Evolutionary conservation across 371 early-diverging fungal species (phyloP), one percentile per base, ranked within the genome.

Genomic region (Mortierella sp.): DNA sequence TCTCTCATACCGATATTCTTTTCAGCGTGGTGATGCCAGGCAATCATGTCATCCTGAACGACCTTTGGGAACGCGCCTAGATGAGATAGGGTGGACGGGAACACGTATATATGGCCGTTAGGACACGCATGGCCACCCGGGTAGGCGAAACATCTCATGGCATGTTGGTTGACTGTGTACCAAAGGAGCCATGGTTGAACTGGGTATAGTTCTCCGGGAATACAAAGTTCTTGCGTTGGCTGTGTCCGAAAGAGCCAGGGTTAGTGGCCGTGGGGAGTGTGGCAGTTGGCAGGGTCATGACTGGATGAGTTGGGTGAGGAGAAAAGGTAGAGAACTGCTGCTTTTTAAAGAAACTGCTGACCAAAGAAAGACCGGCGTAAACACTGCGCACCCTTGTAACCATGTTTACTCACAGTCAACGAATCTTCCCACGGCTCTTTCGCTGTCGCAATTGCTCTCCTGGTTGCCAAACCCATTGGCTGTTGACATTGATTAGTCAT

Each of bases 151-250:
- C n/a, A n/a, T 34, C 34, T 34, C 10, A 10, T 34, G 34, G n/a
- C n/a, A n/a, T n/a, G n/a, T n/a, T 34, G 10, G 34, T 34, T 34
- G 34, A 10, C 7, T 4, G 34, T 7, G 34, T 63, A 54, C 84
- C 84, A 54, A 67, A 81, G 12, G 79, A 67, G 2, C 84, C 84
- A 46, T 84, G 82, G 50, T 84, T 84, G 46, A 83, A 71, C 31
- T 83, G 81, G 4, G 73, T 72, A 41, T 71, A 80, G 28, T 63
- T 73, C 37, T 79, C 76, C 10, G 81, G 82, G 1, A 83, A 59
- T 27, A 80, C 71, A 52, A 83, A 82, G 52, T 81, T 69, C 31
- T 68, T 60, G 21, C 82, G 80, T 25, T 78, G 60, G 21, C 65
- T 66, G 52, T 73, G 71, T 0, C 84, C 84, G 55, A 83, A 82